Conservation (phyloP, 2,329 filamentous ascomycete species). For the Aspergillus flavus region DNA sequence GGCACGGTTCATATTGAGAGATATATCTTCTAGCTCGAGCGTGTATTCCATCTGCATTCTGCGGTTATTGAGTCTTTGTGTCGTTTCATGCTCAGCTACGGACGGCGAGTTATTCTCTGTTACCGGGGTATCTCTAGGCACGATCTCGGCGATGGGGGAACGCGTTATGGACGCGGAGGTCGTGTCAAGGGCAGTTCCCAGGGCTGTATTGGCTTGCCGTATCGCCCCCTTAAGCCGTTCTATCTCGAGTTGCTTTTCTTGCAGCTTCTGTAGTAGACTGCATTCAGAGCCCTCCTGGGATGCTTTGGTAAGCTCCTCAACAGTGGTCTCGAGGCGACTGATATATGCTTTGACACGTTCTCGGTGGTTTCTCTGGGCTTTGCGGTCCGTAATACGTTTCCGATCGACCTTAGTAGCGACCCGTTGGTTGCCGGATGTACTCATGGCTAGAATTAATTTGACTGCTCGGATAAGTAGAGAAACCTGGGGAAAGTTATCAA, state of each 20-base stretch:
- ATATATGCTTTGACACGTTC: conserved; percentile 18
- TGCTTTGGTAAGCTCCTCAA: not conserved
- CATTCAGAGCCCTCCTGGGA: not conserved
- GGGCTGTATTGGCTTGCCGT: not conserved
- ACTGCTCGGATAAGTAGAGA: not conserved
- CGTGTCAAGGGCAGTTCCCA: not conserved
- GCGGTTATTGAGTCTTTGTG: not conserved
- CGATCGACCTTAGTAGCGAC: conserved; percentile 1
- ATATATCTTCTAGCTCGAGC: not conserved
- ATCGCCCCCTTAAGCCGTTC: not conserved
- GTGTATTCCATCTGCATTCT: not conserved
- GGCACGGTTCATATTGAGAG: not conserved
- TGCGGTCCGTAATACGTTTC: conserved; percentile 17
- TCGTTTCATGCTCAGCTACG: not conserved
- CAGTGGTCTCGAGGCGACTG: conserved; percentile 11
- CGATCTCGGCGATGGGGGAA: not conserved
- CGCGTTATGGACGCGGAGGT: not conserved
- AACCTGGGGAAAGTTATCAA: not conserved
- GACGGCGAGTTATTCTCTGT: not conserved
- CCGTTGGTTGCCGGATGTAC: not conserved
- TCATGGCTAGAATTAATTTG: not conserved
- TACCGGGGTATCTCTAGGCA: not conserved
- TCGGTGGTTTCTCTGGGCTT: conserved; percentile 16
- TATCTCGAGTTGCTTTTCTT: not conserved
- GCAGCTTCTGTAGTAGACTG: not conserved